phyloP scores from a whole-genome alignment of 345 rosid species.

The Pugionium cornutum region DNA sequence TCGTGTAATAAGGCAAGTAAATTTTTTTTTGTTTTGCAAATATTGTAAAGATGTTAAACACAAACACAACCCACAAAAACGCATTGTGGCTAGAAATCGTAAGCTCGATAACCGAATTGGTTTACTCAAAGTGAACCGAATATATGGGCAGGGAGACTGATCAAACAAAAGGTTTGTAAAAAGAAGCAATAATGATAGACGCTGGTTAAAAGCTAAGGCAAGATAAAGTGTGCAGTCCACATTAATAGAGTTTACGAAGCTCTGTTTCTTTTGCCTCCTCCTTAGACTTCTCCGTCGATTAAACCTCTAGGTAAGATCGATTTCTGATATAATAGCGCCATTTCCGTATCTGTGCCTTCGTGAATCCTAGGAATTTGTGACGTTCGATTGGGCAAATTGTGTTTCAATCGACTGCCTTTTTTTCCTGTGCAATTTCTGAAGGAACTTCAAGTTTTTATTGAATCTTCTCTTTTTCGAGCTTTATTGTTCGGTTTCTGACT shows the following conservation, averaged over 20 bases:
- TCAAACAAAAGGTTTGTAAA: slow-evolving; percentile 9
- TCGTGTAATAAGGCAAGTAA: no score
- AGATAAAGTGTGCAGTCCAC: slow-evolving; percentile 6
- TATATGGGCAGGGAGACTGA: neutral
- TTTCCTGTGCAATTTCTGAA: neutral
- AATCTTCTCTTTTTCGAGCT: slow-evolving; percentile 4
- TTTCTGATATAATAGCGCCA: neutral
- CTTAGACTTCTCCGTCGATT: slow-evolving; percentile 34
- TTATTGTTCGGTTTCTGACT: neutral
- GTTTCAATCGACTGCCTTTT: neutral
- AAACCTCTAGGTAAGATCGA: slow-evolving; percentile 12
- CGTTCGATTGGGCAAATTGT: neutral
- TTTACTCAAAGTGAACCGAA: slow-evolving; percentile 1
- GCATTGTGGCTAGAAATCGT: no score
- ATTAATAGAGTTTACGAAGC: slow-evolving; percentile 6
- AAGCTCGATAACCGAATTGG: neutral
- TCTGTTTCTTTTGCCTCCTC: neutral
- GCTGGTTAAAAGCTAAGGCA: neutral
- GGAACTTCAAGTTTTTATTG: neutral
- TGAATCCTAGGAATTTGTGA: slow-evolving; percentile 4
- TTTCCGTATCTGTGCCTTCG: slow-evolving; percentile 9
- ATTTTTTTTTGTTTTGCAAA: no score
- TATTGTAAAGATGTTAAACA: no score
- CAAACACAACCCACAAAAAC: no score
- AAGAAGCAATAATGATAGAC: neutral